Conservation (phyloP, 2,329 filamentous ascomycete genomes). For the Cercospora beticola region DNA sequence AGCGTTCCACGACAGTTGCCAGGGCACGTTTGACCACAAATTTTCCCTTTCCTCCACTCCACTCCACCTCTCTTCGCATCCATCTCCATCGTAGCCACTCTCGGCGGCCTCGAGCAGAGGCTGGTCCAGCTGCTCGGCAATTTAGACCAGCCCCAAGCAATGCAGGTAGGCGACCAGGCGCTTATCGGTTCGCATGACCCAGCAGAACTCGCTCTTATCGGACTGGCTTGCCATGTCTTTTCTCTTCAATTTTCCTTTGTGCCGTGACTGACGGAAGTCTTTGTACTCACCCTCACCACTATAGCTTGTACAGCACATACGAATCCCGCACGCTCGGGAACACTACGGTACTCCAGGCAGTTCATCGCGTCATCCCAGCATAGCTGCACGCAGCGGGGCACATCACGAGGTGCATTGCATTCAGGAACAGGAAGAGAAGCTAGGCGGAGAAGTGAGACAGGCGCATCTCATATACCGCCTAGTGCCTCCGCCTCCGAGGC, state of each 20-base stretch:
- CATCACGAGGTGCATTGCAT: slow-evolving; percentile 6
- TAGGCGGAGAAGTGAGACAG: neutral
- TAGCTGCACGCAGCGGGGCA: slow-evolving; percentile 8
- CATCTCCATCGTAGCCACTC: neutral
- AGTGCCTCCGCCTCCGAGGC: neutral
- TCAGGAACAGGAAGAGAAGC: slow-evolving; percentile 6
- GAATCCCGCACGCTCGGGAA: neutral
- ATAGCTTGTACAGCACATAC: neutral
- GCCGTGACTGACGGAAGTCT: neutral
- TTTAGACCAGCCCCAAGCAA: neutral
- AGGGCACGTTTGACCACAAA: neutral
- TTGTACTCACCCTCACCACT: neutral
- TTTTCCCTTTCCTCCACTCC: neutral
- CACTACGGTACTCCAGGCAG: slow-evolving; percentile 1
- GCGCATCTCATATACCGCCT: neutral
- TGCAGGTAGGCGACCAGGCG: neutral
- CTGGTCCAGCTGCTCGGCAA: neutral
- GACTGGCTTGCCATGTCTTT: neutral
- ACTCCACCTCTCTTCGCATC: neutral
- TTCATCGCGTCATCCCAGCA: slow-evolving; percentile 11
- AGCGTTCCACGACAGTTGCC: neutral
- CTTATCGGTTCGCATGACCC: neutral
- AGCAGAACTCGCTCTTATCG: neutral
- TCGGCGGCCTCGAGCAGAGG: neutral
- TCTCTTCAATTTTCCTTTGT: neutral